phyloP scores from a whole-genome alignment of 2,329 filamentous ascomycete species.

The Epicoccum nigrum region DNA sequence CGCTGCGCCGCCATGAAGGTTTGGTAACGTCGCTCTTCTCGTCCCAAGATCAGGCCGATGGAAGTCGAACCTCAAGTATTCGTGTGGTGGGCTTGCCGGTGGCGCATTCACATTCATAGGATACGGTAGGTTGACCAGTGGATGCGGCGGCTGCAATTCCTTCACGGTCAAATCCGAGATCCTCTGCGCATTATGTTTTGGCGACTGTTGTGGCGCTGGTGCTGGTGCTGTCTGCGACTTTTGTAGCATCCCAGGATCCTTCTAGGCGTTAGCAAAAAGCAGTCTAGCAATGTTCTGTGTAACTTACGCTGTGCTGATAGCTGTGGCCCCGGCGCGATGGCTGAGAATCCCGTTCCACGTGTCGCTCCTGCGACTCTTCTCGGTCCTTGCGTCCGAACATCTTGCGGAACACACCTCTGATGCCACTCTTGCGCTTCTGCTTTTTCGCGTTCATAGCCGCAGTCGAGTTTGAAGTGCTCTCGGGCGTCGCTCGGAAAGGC shows the following conservation, averaged over 20 bases:
- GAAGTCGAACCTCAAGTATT: conserved; percentile 43
- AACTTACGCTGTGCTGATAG: conserved; percentile 46
- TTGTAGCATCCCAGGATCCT: conserved; percentile 42
- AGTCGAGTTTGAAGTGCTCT: conserved; percentile 27
- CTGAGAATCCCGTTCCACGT: conserved; percentile 28
- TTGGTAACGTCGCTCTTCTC: conserved; percentile 46
- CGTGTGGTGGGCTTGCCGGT: conserved; percentile 41
- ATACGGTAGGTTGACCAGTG: conserved; percentile 46
- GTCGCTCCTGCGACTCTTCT: conserved; percentile 31
- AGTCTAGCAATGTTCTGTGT: neutral
- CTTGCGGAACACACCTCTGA: conserved; percentile 46
- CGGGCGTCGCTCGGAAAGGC: conserved; percentile 37
- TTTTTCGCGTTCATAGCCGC: conserved; percentile 31
- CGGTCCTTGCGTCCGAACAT: conserved; percentile 46
- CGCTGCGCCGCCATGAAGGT: conserved; percentile 29
- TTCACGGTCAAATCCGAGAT: conserved; percentile 45
- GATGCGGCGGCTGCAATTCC: conserved; percentile 43
- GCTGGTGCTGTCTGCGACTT: conserved; percentile 11
- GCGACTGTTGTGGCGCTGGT: conserved; percentile 11
- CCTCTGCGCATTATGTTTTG: conserved; percentile 30
- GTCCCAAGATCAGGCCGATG: conserved; percentile 31
- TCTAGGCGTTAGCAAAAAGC: conserved; percentile 6
- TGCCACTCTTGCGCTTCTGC: conserved; percentile 46
- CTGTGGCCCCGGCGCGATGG: conserved; percentile 33
- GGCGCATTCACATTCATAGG: conserved; percentile 51